Conservation (phyloP, 2,329 filamentous ascomycete genomes). For the Amauroascus verrucosus region DNA sequence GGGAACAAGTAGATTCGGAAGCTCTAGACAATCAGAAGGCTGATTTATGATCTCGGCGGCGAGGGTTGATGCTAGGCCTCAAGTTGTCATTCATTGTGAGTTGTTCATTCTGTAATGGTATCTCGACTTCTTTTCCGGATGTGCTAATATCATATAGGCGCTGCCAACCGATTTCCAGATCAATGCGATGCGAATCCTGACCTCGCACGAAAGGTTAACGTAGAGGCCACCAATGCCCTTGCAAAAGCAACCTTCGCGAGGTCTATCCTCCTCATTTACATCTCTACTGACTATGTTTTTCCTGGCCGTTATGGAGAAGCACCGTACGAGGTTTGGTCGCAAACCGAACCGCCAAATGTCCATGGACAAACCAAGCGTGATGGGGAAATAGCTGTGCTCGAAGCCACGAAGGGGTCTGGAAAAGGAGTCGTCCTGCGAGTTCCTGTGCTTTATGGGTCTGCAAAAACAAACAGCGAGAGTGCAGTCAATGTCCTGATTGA, state of each 20-base stretch:
- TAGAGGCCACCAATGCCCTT: constrained; percentile 57
- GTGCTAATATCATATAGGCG: constrained; percentile 43
- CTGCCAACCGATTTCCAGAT: constrained; percentile 80
- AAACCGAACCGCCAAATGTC: constrained; percentile 62
- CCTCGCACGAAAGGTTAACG: constrained; percentile 63
- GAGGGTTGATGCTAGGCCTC: constrained; percentile 43
- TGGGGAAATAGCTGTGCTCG: constrained; percentile 60
- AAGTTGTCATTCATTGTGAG: constrained; percentile 73
- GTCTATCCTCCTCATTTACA: constrained; percentile 46
- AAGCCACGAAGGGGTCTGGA: constrained; percentile 43
- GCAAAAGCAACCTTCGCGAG: constrained; percentile 55
- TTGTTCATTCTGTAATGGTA: not conserved
- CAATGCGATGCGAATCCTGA: constrained; percentile 71
- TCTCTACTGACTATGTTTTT: constrained; percentile 68
- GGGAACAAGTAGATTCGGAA: not conserved
- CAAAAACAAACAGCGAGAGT: constrained; percentile 60
- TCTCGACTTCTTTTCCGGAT: not conserved
- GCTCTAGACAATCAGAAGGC: not conserved
- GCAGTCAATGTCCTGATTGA: constrained; percentile 76
- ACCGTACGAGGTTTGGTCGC: constrained; percentile 59
- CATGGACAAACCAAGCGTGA: constrained; percentile 67
- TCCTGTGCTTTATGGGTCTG: constrained; percentile 74
- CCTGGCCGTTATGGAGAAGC: constrained; percentile 70
- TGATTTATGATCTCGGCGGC: not conserved
- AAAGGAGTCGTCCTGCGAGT: constrained; percentile 64